Conservation (phyloP, 1,284 basidiomycete species). For the Caloboletus firmus region DNA sequence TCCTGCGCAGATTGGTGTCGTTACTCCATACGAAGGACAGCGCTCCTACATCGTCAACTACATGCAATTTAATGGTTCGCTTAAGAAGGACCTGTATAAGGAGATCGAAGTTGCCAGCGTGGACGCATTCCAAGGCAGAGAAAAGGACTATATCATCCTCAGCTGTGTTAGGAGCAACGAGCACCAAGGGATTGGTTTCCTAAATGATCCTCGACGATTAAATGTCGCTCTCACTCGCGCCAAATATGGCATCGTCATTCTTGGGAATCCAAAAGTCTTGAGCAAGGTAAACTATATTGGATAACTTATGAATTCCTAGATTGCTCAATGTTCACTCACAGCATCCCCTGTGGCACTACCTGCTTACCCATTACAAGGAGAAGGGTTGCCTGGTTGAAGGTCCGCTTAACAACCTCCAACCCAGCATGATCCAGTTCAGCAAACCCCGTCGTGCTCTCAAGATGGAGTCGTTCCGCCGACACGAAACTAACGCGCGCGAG, state of each 20-base stretch:
- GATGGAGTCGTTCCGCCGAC: slow-evolving; percentile 88
- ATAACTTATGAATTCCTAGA: slow-evolving; percentile 7
- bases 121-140: slow-evolving; percentile 98
- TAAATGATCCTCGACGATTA: slow-evolving; percentile 95
- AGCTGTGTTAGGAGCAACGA: slow-evolving; percentile 99
- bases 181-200: slow-evolving; percentile 98
- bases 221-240: slow-evolving; percentile 98
- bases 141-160: slow-evolving; percentile 99
- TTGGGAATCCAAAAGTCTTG: slow-evolving; percentile 97
- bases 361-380: slow-evolving; percentile 98
- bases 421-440: slow-evolving; percentile 99
- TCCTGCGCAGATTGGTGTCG: slow-evolving; percentile 94
- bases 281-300: slow-evolving; percentile 76
- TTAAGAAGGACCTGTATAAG: slow-evolving; percentile 99
- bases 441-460: slow-evolving; percentile 86
- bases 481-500: slow-evolving; percentile 83
- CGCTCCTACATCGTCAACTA: slow-evolving; percentile 99
- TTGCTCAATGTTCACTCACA: slow-evolving; percentile 36
- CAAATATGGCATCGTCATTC: slow-evolving; percentile 96
- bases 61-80: slow-evolving; percentile 98
- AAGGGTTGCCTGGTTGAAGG: slow-evolving; percentile 94
- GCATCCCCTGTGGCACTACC: slow-evolving; percentile 98
- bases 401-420: slow-evolving; percentile 92
- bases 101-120: slow-evolving; percentile 99
- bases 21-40: slow-evolving; percentile 99